These are phyloP conservation scores for Yamadazyma mexicana DNA, from an alignment of 1,139 yeast genomes.

Conservation along the genomic window DNA sequence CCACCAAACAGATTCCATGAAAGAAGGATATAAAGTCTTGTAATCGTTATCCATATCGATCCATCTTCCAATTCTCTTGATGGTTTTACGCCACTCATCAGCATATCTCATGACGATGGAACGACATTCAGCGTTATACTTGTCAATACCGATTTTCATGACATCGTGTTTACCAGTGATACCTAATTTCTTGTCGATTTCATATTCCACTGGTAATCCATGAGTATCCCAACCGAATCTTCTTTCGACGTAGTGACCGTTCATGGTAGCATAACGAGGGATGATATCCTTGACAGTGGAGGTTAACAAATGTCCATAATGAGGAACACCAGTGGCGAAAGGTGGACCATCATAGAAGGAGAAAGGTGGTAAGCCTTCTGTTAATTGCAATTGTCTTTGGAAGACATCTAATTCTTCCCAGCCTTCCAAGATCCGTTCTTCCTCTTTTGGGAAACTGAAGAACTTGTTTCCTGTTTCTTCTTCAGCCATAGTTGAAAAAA, in stretches of 20 bases:
- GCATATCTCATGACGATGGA: slow-evolving; percentile 97
- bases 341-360: slow-evolving; percentile 99
- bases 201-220: slow-evolving; percentile 97
- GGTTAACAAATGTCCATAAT: slow-evolving; percentile 95
- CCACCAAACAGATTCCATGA: slow-evolving; percentile 99
- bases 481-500: slow-evolving; percentile 27
- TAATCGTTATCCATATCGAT: slow-evolving; percentile 98
- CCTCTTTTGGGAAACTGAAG: slow-evolving; percentile 80
- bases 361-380: slow-evolving; percentile 83
- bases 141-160: slow-evolving; percentile 87
- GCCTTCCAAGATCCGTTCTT: slow-evolving; percentile 70
- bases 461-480: slow-evolving; percentile 28
- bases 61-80: slow-evolving; percentile 97
- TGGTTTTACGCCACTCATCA: slow-evolving; percentile 88
- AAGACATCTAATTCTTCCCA: slow-evolving; percentile 96
- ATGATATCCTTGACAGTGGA: slow-evolving; percentile 96
- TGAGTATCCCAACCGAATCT: slow-evolving; percentile 99
- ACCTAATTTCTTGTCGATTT: slow-evolving; percentile 95
- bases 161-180: slow-evolving; percentile 94
- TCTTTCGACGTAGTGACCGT: slow-evolving; percentile 93
- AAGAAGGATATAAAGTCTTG: slow-evolving; percentile 91
- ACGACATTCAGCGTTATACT: slow-evolving; percentile 92
- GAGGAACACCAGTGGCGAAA: slow-evolving; percentile 99
- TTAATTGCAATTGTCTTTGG: slow-evolving; percentile 78
- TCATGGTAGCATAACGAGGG: slow-evolving; percentile 98